Percentiles rank a stretch among this genome's conserved stretches.
These are phyloP conservation scores for Tagetes erecta DNA, from an alignment of 129 eudicot genomes.

Conservation along the genomic window DNA sequence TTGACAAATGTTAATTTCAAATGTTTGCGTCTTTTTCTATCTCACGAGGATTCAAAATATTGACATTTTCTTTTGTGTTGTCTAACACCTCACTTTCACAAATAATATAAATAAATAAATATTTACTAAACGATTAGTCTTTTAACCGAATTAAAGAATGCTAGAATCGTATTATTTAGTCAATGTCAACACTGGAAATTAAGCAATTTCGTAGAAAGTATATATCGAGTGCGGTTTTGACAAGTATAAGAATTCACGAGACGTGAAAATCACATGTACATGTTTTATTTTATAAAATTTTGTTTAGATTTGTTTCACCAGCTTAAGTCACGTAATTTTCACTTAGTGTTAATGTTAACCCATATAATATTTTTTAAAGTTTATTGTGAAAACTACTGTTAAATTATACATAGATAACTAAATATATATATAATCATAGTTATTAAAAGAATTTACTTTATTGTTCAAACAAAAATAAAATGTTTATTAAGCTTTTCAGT, in stretches of 20 bases:
- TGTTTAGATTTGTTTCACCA: too few species aligned
- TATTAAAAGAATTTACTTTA: too few species aligned
- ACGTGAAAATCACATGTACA: too few species aligned
- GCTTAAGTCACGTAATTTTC: too few species aligned
- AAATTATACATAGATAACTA: too few species aligned
- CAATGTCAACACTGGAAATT: background rate
- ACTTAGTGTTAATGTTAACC: too few species aligned
- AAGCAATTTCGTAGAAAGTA: background rate
- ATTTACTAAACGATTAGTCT: background rate
- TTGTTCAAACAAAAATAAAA: too few species aligned
- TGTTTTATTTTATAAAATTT: too few species aligned
- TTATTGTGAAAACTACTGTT: too few species aligned
- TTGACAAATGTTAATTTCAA: constrained; percentile 6
- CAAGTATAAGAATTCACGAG: background rate
- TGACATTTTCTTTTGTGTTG: constrained; percentile 18
- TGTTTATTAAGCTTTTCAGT: too few species aligned
- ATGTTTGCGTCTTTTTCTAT: constrained; percentile 14
- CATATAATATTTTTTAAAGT: too few species aligned
- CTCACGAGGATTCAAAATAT: background rate
- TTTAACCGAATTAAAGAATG: background rate
- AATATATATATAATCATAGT: too few species aligned
- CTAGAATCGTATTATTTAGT: background rate
- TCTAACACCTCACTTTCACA: constrained; percentile 13
- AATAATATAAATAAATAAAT: background rate
- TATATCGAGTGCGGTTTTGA: background rate